Base-by-base conservation (phyloP, 73 alveolate species). In the Durusdinium trenchii region DNA sequence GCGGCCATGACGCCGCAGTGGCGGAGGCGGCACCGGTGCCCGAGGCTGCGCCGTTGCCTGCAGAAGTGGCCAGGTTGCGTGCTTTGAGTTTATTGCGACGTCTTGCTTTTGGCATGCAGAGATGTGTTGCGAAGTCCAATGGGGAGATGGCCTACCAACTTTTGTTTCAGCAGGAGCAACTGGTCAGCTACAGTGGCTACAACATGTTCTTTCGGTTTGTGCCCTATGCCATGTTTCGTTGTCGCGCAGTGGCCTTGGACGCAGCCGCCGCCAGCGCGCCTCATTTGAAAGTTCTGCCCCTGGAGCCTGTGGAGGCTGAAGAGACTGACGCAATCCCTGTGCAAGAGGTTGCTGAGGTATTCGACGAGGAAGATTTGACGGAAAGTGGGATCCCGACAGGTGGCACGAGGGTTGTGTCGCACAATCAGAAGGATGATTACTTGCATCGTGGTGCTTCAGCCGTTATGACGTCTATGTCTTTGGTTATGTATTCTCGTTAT, bases 121-220 rank as follows among this genome's bases (percentile, higher is more conserved):
- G 87, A 26, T 78, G 87, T 42, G 87, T 78, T n/a, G 36, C 87
- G 42, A 78, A 78, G 61, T 6, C 87, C 32, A 78, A 78, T 32
- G 61, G 61, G 36, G 87, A 78, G 87, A 40, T 78, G 54, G 87
- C 87, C 23, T 78, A 78, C 51, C 87, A 78, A 38, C 62, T 78
- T 40, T 32, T 78, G 54, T 78, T 42, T 26, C 62, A 81, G 47
- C 92, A 81, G 28, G 92, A 81, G 47, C 73, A 45, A 35, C 47
- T 26, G 30, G 71, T 81, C 73, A 47, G 45, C 64, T 81, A 81
- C 54, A 18, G 38, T 32, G 54, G 64, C 69, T 81, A 81, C 71
- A 18, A 81, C 73, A 18, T 81, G 40, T 81, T 81, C 71, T 7
- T 48, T 45, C 64, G 92, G 5, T 81, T 28, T 47, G 62, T 81